Conservation (phyloP, 1,284 basidiomycete genomes). For the Lignosus rhinocerotis region DNA sequence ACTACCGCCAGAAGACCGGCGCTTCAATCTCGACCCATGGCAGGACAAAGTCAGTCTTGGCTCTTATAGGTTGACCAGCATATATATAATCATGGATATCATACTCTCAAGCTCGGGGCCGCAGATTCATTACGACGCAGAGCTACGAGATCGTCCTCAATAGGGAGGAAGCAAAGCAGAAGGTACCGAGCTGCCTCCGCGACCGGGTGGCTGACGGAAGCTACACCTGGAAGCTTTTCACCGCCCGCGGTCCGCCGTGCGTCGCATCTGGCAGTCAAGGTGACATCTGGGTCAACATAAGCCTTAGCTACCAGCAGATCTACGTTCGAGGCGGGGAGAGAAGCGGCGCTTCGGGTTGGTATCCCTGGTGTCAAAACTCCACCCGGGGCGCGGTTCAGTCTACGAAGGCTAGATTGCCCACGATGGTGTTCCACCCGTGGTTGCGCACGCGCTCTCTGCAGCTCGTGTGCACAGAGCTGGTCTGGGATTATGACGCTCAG, state of each 20-base stretch:
- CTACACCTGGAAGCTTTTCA: not conserved
- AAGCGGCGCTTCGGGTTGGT: not conserved
- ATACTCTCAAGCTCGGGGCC: too few relatives aligned
- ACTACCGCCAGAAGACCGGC: too few relatives aligned
- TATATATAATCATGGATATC: too few relatives aligned
- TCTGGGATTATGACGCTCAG: not conserved
- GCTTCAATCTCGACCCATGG: too few relatives aligned
- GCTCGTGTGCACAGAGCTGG: not conserved
- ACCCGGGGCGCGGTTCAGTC: not conserved
- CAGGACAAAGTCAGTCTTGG: too few relatives aligned
- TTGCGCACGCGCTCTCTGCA: not conserved
- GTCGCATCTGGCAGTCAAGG: not conserved
- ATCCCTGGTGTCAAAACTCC: not conserved
- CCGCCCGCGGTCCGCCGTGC: not conserved
- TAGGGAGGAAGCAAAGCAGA: not conserved
- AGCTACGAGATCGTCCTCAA: not conserved
- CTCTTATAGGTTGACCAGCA: too few relatives aligned
- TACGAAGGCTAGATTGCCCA: not conserved
- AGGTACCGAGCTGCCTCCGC: not conserved
- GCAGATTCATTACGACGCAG: too few relatives aligned
- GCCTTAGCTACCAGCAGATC: not conserved
- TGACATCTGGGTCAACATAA: slow-evolving; percentile 3
- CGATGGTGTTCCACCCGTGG: not conserved
- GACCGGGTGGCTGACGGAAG: not conserved
- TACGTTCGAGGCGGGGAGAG: not conserved